Evolutionary conservation across 2,329 filamentous ascomycete species (phyloP).

Genomic region (Thyridium curvatum): DNA sequence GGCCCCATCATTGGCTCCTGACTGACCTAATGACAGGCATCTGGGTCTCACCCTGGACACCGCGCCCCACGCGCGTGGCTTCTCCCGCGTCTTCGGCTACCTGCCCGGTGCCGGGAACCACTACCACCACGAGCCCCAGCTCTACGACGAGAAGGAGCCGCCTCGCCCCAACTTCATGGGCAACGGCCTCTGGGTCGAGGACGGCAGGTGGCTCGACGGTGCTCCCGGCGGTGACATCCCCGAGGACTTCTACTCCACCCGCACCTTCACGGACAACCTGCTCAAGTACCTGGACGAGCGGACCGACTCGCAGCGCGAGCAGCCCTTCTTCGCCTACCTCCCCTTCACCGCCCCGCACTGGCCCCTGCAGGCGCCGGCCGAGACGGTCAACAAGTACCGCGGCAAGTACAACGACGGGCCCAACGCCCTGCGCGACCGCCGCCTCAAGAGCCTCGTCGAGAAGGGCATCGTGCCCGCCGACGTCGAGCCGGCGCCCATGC

Average conservation of each 20-base stretch:
- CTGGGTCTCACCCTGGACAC: constrained; percentile 34
- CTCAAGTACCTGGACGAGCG: constrained; percentile 42
- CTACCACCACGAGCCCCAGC: constrained; percentile 39
- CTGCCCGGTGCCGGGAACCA: constrained; percentile 55
- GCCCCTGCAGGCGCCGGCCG: constrained; percentile 52
- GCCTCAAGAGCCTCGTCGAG: constrained; percentile 48
- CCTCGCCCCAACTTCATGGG: constrained; percentile 29
- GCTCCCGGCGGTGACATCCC: constrained; percentile 30
- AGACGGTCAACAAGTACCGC: constrained; percentile 49
- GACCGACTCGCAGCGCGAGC: constrained; percentile 22
- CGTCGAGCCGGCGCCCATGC: constrained; percentile 42
- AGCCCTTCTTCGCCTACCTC: constrained; percentile 53
- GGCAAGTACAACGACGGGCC: constrained; percentile 56
- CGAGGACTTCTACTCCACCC: constrained; percentile 45
- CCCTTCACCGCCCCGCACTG: constrained; percentile 59
- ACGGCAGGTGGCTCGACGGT: constrained; percentile 22
- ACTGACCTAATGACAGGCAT: constrained; percentile 22
- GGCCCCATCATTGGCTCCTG: too few species aligned
- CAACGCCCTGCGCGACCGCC: constrained; percentile 44
- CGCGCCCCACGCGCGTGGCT: constrained; percentile 51
- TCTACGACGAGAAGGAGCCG: constrained; percentile 21
- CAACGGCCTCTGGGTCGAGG: constrained; percentile 28
- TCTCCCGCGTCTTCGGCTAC: constrained; percentile 52
- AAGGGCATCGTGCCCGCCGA: constrained; percentile 48
- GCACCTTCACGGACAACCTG: constrained; percentile 46